Percentiles rank a stretch among this genome's conserved stretches.
These are phyloP conservation scores for Metschnikowia arizonensis DNA, from an alignment of 805 yeast genomes.

Conservation along the genomic window DNA sequence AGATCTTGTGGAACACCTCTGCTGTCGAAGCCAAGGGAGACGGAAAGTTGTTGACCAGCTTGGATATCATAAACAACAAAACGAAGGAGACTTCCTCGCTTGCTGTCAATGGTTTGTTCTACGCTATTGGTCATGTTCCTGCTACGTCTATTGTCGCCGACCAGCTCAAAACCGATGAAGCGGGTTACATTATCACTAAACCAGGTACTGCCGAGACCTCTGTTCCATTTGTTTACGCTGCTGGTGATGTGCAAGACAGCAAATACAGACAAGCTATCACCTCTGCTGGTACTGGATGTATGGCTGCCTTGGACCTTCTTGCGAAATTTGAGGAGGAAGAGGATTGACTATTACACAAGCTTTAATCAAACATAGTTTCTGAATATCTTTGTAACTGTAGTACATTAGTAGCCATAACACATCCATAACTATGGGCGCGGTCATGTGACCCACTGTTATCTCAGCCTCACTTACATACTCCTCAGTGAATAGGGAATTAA, in stretches of 20 bases:
- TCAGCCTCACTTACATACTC: neutral
- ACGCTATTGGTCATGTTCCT: slow-evolving; percentile 96
- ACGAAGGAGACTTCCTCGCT: slow-evolving; percentile 67
- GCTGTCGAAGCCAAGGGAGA: slow-evolving; percentile 90
- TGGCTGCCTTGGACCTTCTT: slow-evolving; percentile 92
- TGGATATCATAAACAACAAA: slow-evolving; percentile 65
- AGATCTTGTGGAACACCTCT: slow-evolving; percentile 81
- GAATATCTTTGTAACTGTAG: neutral
- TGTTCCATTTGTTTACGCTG: slow-evolving; percentile 90
- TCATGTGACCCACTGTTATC: slow-evolving; percentile 1
- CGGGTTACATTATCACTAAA: slow-evolving; percentile 81
- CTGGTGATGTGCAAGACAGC: slow-evolving; percentile 98
- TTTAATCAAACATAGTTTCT: neutral
- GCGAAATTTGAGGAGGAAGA: slow-evolving; percentile 21
- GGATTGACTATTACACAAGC: slow-evolving; percentile 15
- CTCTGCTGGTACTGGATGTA: slow-evolving; percentile 99
- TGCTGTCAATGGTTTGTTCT: slow-evolving; percentile 86
- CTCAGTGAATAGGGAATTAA: neutral
- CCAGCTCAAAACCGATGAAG: slow-evolving; percentile 79
- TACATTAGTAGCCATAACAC: too few species aligned
- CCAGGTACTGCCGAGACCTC: slow-evolving; percentile 90
- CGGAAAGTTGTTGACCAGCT: slow-evolving; percentile 70
- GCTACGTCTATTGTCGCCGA: slow-evolving; percentile 79
- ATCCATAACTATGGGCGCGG: slow-evolving; percentile 1
- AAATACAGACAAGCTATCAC: slow-evolving; percentile 98